Evolutionary conservation across 257 asterid species (phyloP).

Genomic region (Solanum bulbocastanum): DNA sequence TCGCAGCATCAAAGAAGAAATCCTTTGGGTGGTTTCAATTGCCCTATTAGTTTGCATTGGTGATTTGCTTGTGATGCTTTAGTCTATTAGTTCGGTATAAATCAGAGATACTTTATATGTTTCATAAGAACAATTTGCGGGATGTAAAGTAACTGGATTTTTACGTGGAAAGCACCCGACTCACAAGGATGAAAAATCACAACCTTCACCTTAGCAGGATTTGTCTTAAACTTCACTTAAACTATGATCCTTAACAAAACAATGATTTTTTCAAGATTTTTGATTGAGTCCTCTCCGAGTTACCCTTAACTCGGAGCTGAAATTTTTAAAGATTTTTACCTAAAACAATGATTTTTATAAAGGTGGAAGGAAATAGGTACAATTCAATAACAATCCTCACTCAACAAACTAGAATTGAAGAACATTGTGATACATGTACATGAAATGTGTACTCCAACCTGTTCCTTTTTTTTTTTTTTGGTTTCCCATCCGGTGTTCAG

Average conservation of each 20-base stretch:
- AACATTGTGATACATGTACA: neutral
- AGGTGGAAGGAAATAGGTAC: neutral
- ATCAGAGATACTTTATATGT: too few species aligned
- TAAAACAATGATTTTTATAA: neutral
- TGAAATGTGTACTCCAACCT: neutral
- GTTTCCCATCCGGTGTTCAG: too few species aligned
- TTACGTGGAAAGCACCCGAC: neutral
- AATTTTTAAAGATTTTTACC: neutral
- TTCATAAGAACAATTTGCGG: neutral
- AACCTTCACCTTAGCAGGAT: neutral
- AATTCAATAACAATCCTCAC: neutral
- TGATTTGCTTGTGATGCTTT: neutral
- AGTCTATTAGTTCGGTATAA: too few species aligned
- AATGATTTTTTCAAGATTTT: too few species aligned
- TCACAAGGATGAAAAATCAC: neutral
- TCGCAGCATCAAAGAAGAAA: neutral
- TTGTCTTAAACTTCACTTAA: neutral
- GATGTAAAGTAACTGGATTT: neutral
- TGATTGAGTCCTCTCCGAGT: neutral
- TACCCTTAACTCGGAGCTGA: neutral
- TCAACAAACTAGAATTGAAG: neutral
- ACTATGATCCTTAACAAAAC: neutral
- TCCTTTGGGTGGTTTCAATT: neutral
- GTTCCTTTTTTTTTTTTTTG: too few species aligned
- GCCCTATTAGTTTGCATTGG: neutral